phyloP scores from a whole-genome alignment of 257 asterid species.

The Plectranthus barbatus region DNA sequence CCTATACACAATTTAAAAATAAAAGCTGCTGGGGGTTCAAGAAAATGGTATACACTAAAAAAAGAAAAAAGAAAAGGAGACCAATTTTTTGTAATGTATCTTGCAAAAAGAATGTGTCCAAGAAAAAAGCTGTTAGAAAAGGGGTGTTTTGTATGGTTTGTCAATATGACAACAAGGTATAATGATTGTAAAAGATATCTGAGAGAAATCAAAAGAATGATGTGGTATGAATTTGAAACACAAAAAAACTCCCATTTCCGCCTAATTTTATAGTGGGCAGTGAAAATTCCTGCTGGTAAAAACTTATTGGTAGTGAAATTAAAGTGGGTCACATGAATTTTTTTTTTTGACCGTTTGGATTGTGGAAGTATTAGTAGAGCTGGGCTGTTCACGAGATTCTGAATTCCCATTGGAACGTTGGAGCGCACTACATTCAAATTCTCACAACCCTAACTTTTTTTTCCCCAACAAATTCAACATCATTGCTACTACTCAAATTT shows the following conservation, averaged over 20 bases:
- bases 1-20: too few species aligned
- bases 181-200: conserved; percentile 57
- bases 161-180: conserved; percentile 46
- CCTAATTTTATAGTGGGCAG: conserved; percentile 52
- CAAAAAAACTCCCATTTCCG: conserved; percentile 15
- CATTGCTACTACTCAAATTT: too few species aligned
- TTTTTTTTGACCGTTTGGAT: conserved; percentile 60
- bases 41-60: background rate
- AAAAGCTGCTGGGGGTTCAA: conserved; percentile 1
- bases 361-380: conserved; percentile 12
- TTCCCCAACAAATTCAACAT: background rate
- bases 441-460: background rate
- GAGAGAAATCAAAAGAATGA: conserved; percentile 18
- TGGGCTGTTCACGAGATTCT: conserved; percentile 65
- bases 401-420: conserved; percentile 48
- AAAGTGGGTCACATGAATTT: conserved; percentile 52
- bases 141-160: conserved; percentile 15
- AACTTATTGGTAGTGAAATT: conserved; percentile 21
- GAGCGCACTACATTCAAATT: conserved; percentile 71
- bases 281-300: background rate
- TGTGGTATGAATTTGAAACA: conserved; percentile 48
- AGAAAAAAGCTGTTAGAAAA: conserved; percentile 17
- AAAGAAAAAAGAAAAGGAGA: too few species aligned
- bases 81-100: too few species aligned
- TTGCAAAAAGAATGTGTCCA: conserved; percentile 13